Evolutionary conservation across 495 filamentous ascomycete genomes (phyloP), one percentile per base, ranked within the genome.

Genomic region (Penicillium steckii): DNA sequence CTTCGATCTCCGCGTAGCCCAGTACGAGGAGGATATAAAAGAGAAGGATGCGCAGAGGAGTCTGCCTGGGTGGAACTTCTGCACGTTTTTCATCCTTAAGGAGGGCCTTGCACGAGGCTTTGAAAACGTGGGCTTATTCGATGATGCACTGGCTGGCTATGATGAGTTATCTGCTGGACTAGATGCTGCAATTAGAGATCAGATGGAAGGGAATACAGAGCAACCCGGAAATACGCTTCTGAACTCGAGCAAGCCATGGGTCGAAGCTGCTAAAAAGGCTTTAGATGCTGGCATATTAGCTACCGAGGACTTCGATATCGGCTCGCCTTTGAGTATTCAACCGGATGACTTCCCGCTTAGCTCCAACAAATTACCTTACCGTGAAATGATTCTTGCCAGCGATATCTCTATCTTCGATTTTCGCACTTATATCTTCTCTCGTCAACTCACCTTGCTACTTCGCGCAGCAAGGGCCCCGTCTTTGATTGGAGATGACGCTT

Each of bases 351-450:
- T 67, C 50, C 87, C 91, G 21, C 79, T 96, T 35, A 84, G 82
- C 60, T 79, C 88, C 2, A 76, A 72, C 33, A 89, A 82, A 66
- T 95, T 96, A 64, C 75, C 87, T 2, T 97, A 97, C 64, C 84
- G 95, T 33, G 91, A 95, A 48, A 81, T 95, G 55, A 97, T 99
- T 42, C 73, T 97, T 35, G 85, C 89, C n/a, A 97, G 91, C 70
- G 87, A 95, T 55, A 95, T 97, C 24, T 97, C 94, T n/a, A 77
- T 95, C 10, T 97, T 97, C 60, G 94, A 99, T 66, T 97, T 99
- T 68, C 82, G 88, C 52, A 91, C 86, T 55, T 99, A 99, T 65
- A 80, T 99, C 9, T 97, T 97, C 72, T 86, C 90, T 19, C 81
- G 94, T 22, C 94, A 99, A 62, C 80, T 95, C 59, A 82, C 85